Conservation (phyloP, 139 green algal species). For the Volvox reticuliferus region DNA sequence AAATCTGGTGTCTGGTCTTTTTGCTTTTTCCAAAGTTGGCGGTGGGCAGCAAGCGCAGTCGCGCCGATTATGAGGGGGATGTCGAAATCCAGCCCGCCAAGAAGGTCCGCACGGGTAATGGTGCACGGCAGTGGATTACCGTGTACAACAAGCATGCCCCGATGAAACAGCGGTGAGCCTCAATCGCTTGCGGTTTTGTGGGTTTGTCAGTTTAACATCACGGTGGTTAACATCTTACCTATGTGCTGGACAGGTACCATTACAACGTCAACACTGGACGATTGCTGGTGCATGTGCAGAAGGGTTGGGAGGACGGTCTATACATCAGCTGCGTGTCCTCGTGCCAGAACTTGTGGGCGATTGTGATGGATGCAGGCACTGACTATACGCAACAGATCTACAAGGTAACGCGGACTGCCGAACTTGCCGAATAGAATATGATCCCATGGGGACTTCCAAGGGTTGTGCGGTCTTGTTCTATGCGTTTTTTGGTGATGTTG, state of each 20-base stretch:
- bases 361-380: slow-evolving; percentile 89
- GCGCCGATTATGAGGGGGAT: slow-evolving; percentile 66
- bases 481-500: no score
- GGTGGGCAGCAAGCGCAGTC: slow-evolving; percentile 95
- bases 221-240: neutral
- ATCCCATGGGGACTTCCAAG: neutral
- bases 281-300: slow-evolving; percentile 88
- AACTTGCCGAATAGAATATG: no score
- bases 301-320: slow-evolving; percentile 83
- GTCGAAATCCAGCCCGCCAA: slow-evolving; percentile 86
- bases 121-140: slow-evolving; percentile 99
- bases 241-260: slow-evolving; percentile 85
- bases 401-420: slow-evolving; percentile 97
- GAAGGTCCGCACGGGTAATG: slow-evolving; percentile 93
- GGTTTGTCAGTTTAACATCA: neutral
- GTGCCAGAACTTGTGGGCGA: slow-evolving; percentile 96
- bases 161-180: slow-evolving; percentile 97
- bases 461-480: neutral
- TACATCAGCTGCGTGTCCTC: slow-evolving; percentile 96
- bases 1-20: neutral
- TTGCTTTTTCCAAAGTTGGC: slow-evolving; percentile 11
- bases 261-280: slow-evolving; percentile 99
- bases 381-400: slow-evolving; percentile 99
- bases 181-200: neutral
- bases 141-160: slow-evolving; percentile 98